Evolutionary conservation across 345 rosid species (phyloP), one percentile per base, ranked within the genome.

Genomic region (Boechera stricta): DNA sequence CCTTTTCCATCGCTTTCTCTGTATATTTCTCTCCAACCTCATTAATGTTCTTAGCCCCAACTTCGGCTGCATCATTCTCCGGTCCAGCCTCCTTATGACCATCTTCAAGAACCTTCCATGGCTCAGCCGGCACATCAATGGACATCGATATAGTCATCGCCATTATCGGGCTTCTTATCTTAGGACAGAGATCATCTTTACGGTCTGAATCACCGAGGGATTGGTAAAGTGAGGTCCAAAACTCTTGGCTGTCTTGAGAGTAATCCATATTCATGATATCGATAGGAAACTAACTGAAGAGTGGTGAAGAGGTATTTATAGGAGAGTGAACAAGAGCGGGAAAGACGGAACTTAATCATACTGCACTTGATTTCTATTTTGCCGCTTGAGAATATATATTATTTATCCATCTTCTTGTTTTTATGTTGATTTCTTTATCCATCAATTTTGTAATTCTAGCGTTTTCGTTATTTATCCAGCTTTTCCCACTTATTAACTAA

Each of bases 141-240:
- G 44, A 10, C 74, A 51, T 59, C 4, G 74, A 31, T 39, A 68
- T 68, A 75, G 68, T 41, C 62, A 68, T 75, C 18, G 6, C 54
- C 39, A 10, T 0, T 21, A 42, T 2, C 18, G 79, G 74, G 56
- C 10, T 51, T 21, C 5, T 53, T 4, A 31, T 41, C 36, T 12
- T 64, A 7, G 69, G 63, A 51, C 13, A 52, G 2, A 32, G 56
- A 32, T 49, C 21, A 68, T 39, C 10, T 36, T 7, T 61, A 61
- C 48, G 55, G 29, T 7, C 36, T 28, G 52, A 32, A 31, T 13
- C 54, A 68, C 29, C 5, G 1, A 69, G 28, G 5, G 79, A 18
- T 61, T 60, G 63, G 48, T 41, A 45, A 60, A 76, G 1, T 76
- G 64, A 2, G 47, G 55, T 13, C 79, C 79, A 76, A 69, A 51